Evolutionary conservation across 495 filamentous ascomycete genomes (phyloP), one percentile per base, ranked within the genome.

Genomic region (Hyphodiscus hymeniophilus): DNA sequence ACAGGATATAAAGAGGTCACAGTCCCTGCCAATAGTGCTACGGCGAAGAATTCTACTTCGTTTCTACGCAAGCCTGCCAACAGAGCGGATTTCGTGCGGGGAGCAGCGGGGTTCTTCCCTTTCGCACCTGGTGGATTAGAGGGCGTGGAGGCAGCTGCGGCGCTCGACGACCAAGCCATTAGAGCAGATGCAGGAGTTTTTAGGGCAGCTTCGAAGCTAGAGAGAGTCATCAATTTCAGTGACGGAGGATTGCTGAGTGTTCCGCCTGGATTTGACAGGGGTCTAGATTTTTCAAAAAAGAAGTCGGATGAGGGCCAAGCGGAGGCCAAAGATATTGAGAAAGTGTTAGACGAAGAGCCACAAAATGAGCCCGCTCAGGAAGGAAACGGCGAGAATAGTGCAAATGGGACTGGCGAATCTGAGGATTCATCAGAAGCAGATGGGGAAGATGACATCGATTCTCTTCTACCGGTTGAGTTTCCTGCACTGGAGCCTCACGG

Each of bases 1-100:
- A 94, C 87, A 15, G 92, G 90, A 20, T 97, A 98, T 63, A 86
- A 81, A 60, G 90, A 97, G 66, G 85, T 97, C 41, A 96, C 92
- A 0, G 80, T 97, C 20, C 90, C 91, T 13, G 89, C 90, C 18
- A 82, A 77, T 48, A 91, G 86, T 48, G 88, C 87, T 1, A 97
- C 85, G 15, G 92, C 92, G 3, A 98, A 98, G 67, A 95, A 94
- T 58, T 96, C 90, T 18, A 98, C 94, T 0, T 95, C 89, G 0
- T 71, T 98, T 31, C 66, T 86, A 8, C 77, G 92, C 32, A 92
- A 92, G 56, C 91, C 91, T 21, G 92, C 90, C 32, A 80, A 77
- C 48, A 78, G 86, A 53, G 88, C 87, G 31, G 90, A 97, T 42
- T 95, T 97, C 62, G 90, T 98, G 17, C 76, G 92, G n/a, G 92